These are phyloP conservation scores for Kazachstania kunashirensis DNA, from an alignment of 805 yeast genomes.

Conservation along the genomic window DNA sequence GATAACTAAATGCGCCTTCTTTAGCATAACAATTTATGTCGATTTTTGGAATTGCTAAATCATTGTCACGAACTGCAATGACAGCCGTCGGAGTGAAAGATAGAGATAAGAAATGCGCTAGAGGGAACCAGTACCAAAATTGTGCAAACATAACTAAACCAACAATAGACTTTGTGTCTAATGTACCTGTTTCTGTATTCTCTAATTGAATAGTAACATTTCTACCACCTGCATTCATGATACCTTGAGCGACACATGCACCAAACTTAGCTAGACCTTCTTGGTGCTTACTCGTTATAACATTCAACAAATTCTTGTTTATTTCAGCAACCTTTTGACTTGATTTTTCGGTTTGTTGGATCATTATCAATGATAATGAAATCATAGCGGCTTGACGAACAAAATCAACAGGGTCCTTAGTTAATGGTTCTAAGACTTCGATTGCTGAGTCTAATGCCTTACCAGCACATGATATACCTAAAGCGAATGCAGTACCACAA, in stretches of 20 bases:
- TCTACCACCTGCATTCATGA: slow-evolving; percentile 97
- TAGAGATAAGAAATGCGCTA: slow-evolving; percentile 83
- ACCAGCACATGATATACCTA: slow-evolving; percentile 96
- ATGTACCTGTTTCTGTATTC: slow-evolving; percentile 77
- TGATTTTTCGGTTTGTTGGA: slow-evolving; percentile 77
- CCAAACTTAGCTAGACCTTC: slow-evolving; percentile 97
- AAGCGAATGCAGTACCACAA: slow-evolving; percentile 95
- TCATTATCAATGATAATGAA: slow-evolving; percentile 82
- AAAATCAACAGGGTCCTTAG: slow-evolving; percentile 90
- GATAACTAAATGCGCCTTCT: slow-evolving; percentile 74
- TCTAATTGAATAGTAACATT: slow-evolving; percentile 91
- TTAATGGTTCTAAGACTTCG: slow-evolving; percentile 84
- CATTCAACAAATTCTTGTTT: slow-evolving; percentile 62
- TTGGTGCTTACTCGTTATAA: slow-evolving; percentile 81
- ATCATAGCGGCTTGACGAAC: slow-evolving; percentile 97
- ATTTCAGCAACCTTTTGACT: slow-evolving; percentile 72
- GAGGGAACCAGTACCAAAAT: slow-evolving; percentile 98
- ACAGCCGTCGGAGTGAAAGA: slow-evolving; percentile 90
- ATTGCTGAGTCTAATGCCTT: slow-evolving; percentile 80
- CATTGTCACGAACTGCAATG: slow-evolving; percentile 68
- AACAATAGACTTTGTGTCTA: slow-evolving; percentile 83
- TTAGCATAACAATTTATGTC: slow-evolving; percentile 73
- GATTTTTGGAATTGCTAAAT: slow-evolving; percentile 79
- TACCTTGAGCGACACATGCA: slow-evolving; percentile 94
- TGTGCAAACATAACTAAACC: slow-evolving; percentile 86